Conservation (phyloP, 345 rosid species). For the Brassica rapa region DNA sequence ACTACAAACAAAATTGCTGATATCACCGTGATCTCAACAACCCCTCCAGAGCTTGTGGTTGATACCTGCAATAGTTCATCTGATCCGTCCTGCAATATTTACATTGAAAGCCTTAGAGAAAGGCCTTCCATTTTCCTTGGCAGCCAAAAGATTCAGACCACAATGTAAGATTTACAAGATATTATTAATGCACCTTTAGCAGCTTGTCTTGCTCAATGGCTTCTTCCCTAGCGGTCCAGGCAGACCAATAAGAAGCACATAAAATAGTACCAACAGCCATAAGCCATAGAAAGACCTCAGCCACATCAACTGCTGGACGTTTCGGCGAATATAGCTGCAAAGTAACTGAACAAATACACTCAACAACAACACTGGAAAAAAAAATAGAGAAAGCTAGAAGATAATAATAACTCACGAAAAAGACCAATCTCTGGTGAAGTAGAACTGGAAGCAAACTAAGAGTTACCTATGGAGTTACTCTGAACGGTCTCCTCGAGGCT, state of each 20-base stretch:
- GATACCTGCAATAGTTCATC: constrained; percentile 53
- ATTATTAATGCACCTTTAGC: constrained; percentile 61
- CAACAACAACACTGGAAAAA: not conserved
- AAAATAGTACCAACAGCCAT: constrained; percentile 95
- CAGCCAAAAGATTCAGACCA: constrained; percentile 5
- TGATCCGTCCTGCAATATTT: constrained; percentile 67
- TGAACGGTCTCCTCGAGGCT: constrained; percentile 49
- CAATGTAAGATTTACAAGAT: not conserved
- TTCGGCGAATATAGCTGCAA: constrained; percentile 87
- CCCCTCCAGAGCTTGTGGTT: constrained; percentile 56
- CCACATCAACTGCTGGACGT: constrained; percentile 89
- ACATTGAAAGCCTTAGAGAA: constrained; percentile 1
- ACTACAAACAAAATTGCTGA: constrained; percentile 89
- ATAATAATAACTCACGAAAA: not conserved
- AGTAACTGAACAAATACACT: constrained; percentile 58
- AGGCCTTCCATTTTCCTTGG: constrained; percentile 10
- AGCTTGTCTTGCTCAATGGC: constrained; percentile 89
- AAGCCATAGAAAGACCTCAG: constrained; percentile 98
- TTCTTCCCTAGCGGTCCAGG: constrained; percentile 86
- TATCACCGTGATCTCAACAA: constrained; percentile 68
- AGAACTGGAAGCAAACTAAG: too few species aligned
- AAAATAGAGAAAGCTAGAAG: not conserved
- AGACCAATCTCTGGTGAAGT: not conserved
- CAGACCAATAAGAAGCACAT: constrained; percentile 96
- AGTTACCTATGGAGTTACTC: constrained; percentile 46